Base-by-base conservation (phyloP, 768 basidiomycete species). In the Tylopilus rubrobrunneus region DNA sequence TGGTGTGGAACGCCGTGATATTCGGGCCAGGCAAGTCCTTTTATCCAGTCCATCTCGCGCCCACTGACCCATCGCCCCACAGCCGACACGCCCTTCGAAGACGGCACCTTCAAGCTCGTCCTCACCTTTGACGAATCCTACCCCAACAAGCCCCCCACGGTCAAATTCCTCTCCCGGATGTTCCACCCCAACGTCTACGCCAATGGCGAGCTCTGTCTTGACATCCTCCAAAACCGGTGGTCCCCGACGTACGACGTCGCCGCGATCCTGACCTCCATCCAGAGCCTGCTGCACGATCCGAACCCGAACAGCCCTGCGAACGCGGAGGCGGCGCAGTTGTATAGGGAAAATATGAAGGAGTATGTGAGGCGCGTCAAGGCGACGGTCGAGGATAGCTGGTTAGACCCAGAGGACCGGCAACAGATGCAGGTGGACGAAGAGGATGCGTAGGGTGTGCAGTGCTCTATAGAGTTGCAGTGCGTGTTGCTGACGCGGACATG, bases 1-100 rank as follows among this genome's bases (percentile, higher is more conserved):
- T 98, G 93, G 80, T 98, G 15, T 99, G 97, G 97, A 99, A 99
- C 65, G 97, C 97, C 2, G 97, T 99, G 53, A 99, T 99, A 58
- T 98, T 99, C 67, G 97, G 97, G 3, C 97, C 97, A 72, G 88
- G 96, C 94, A 55, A 65, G 87, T 73, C 29, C 23, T 17, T 34
- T n/a, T 7, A 5, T 28, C 21, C 7, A 29, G 23, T 17, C 27
- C 46, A 11, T 15, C 17, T 17, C 25, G 41, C 50, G 41, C 36
- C 25, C 6, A 37, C 9, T 37, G 21, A 64, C 51, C 23, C 7
- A 17, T 2, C 25, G 7, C 14, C 14, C 36, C 5, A 4, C 34
- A 98, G 97, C 87, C 69, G 97, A 98, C 55, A 99, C 97, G 7
- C 97, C 97, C 0, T 99, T 99, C 70, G 97, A 98, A 73, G 97